Evolutionary conservation across 768 basidiomycete species (phyloP), one percentile per base, ranked within the genome.

Genomic region (Tylopilus felleus): DNA sequence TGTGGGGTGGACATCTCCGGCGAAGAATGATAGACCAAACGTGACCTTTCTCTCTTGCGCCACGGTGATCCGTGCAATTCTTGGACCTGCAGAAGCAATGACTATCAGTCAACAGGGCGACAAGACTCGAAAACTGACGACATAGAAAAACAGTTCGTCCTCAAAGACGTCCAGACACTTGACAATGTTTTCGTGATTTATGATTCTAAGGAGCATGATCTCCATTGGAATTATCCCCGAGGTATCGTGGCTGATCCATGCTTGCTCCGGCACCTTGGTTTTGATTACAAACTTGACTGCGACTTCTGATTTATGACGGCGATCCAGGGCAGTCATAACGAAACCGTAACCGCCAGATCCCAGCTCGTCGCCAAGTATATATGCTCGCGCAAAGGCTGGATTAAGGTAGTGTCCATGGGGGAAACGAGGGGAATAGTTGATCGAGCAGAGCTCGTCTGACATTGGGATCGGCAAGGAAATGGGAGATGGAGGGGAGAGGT

Each of bases 241-340:
- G 21, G 71, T 67, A 47, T 83, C 77, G 66, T 90, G 83, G 48
- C 84, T 71, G 72, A 86, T 76, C 76, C 74, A 71, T 7, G 70
- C 71, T 54, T 79, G 77, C 17, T 77, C 77, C 0, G 80, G 80
- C 1, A 85, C 77, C 56, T 83, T 80, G 48, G 75, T 79, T 70
- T 92, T 94, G 74, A 89, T 82, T 65, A 98, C 93, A 69, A 98
- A 97, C 73, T 98, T 98, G 71, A 97, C 89, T 0, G 94, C 94
- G 49, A 94, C 93, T 66, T 93, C 89, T 53, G 75, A 69, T 0
- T 77, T 77, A 43, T 80, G 77, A 28, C 59, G 61, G 14, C 81
- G 82, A 65, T 90, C 82, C 33, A 76, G 72, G 10, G 92, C 93
- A 3, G 88, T 88, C 80, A 96, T 90, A 25, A 98, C 95, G 67